Conservation (phyloP, 495 filamentous ascomycete species). For the Aspergillus heteromorphus region DNA sequence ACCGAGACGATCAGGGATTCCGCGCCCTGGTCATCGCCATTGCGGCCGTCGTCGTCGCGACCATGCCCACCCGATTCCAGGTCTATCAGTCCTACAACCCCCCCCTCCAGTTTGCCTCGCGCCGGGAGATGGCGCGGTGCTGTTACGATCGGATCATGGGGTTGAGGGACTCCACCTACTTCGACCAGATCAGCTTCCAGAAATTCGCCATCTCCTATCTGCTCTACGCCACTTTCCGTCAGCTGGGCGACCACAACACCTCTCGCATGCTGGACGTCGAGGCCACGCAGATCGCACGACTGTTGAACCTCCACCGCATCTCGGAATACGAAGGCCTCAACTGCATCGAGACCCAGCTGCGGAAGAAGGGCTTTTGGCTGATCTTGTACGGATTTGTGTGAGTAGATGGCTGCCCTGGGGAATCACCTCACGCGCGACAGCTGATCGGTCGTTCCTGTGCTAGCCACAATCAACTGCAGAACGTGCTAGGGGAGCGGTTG, state of each 20-base stretch:
- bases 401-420: neutral
- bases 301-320: conserved; percentile 18
- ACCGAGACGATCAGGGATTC: conserved; percentile 15
- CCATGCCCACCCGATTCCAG: conserved; percentile 14
- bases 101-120: conserved; percentile 12
- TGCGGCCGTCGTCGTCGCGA: conserved; percentile 20
- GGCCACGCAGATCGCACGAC: conserved; percentile 19
- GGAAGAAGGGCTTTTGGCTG: conserved; percentile 36
- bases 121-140: conserved; percentile 17
- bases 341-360: conserved; percentile 35
- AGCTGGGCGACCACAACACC: conserved; percentile 21
- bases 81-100: conserved; percentile 7
- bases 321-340: conserved; percentile 18
- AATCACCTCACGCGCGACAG: neutral
- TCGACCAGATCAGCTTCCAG: conserved; percentile 20
- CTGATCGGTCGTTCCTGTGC: neutral
- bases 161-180: conserved; percentile 13
- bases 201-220: conserved; percentile 22
- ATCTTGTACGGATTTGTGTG: conserved; percentile 22
- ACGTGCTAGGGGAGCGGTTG: conserved; percentile 14
- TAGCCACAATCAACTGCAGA: conserved; percentile 18
- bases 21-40: conserved; percentile 13
- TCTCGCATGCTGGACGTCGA: conserved; percentile 21
- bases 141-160: conserved; percentile 14
- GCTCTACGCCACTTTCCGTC: conserved; percentile 15